Base-by-base conservation (phyloP, 2,329 filamentous ascomycete species). In the Fusarium chlamydosporum region DNA sequence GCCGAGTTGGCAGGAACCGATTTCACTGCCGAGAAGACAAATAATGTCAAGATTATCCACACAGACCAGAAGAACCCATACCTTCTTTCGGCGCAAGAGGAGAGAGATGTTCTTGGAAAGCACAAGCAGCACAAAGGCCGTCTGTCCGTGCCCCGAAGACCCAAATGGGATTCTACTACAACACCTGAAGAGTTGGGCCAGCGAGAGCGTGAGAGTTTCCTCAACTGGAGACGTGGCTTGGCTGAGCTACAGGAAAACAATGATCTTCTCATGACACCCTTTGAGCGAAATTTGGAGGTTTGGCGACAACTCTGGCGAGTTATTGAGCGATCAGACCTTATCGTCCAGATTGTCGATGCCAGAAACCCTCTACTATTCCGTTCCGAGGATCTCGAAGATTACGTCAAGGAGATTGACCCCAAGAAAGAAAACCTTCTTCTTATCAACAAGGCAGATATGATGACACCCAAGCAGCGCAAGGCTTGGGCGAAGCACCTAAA, bases 361-460 rank as follows among this genome's bases (percentile, higher is more conserved):
- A 87, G 96, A 75, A 97, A 97, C 79, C 96, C 96, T 4, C 84
- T 99, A 18, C 86, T 98, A 72, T 99, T 98, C 82, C 89, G 96
- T 60, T 97, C 92, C 7, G 95, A 96, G 72, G 96, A 99, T 83
- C 81, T 99, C 65, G 96, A 98, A 77, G 86, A 84, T 70, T 99
- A 99, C 73, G 96, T 99, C 74, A 96, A 97, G 81, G 93, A 96
- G 73, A 91, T 98, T 27, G 92, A 97, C 74, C 81, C 89, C 3
- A 90, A 89, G 77, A 98, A 99, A 84, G 88, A 94, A 77, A 99
- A 98, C 78, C 77, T 99, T 76, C 79, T 99, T 57, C 84, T 99
- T 56, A 95, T 99, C 76, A 99, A 99, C 85, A 99, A 99, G 85
- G 94, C 96, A 45, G 96, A 99, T 81, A 97, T 99, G 96, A 94